These are phyloP conservation scores for Brassica nigra DNA, from an alignment of 345 rosid species.

Conservation along the genomic window DNA sequence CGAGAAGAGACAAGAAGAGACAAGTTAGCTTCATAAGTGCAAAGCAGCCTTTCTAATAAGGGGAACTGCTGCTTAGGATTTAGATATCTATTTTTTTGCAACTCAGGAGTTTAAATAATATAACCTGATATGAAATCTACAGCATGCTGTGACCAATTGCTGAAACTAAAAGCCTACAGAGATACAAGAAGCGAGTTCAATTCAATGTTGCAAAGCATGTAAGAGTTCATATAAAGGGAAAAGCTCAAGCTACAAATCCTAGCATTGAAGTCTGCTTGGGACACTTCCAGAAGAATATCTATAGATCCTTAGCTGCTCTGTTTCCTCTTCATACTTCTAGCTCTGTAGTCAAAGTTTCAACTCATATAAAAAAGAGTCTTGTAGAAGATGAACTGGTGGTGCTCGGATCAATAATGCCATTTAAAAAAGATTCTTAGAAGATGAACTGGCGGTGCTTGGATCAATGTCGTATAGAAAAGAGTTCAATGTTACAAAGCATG, in stretches of 20 bases:
- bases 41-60: neutral
- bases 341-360: conserved; percentile 49
- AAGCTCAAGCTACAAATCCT: conserved; percentile 29
- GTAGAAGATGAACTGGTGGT: neutral
- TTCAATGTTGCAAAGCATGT: conserved; percentile 7
- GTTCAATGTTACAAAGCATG: neutral
- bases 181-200: neutral
- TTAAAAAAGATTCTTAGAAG: neutral
- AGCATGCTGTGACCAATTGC: conserved; percentile 93
- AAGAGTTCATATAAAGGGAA: neutral
- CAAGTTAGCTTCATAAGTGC: conserved; percentile 3
- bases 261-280: conserved; percentile 53
- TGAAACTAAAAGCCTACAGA: conserved; percentile 61
- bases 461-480: too few species aligned
- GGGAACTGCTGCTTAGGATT: neutral
- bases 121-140: conserved; percentile 83
- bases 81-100: neutral
- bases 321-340: conserved; percentile 53
- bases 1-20: conserved; percentile 3
- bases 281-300: conserved; percentile 76
- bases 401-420: conserved; percentile 18
- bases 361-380: conserved; percentile 4
- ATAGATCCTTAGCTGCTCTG: conserved; percentile 67
- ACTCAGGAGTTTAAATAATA: neutral
- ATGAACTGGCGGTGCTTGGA: conserved; percentile 29